Evolutionary conservation across 257 asterid species (phyloP).

Genomic region (Fraxinus pennsylvanica): DNA sequence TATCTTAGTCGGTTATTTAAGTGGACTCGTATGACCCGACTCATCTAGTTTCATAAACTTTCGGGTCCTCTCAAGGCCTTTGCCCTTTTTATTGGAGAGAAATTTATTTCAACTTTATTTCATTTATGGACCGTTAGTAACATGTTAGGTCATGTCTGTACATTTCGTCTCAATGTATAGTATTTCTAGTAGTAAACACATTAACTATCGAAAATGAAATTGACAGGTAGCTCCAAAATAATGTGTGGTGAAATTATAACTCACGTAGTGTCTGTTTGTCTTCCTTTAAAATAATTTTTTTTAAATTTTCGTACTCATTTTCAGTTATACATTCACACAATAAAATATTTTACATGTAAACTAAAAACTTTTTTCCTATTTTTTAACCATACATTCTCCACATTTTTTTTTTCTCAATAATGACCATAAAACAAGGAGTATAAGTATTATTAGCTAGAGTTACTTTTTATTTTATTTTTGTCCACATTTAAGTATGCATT

Average conservation of each 20-base stretch:
- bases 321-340: no score
- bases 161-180: constrained; percentile 22
- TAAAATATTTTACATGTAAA: no score
- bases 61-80: not conserved
- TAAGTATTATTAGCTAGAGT: not conserved
- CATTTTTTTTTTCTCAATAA: no score
- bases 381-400: no score
- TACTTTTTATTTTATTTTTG: not conserved
- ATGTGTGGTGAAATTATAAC: not conserved
- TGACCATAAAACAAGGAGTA: no score
- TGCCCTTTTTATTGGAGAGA: not conserved
- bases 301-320: no score
- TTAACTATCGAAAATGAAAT: constrained; percentile 19
- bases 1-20: constrained; percentile 29
- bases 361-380: no score
- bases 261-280: not conserved
- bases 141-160: constrained; percentile 14
- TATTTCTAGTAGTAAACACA: constrained; percentile 16
- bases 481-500: not conserved
- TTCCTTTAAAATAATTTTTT: no score
- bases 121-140: constrained; percentile 14
- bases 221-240: constrained; percentile 23
- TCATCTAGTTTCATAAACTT: constrained; percentile 12
- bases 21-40: constrained; percentile 24
- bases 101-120: constrained; percentile 11